Base-by-base conservation (phyloP, 345 rosid genomes). In the Populus simonii region DNA sequence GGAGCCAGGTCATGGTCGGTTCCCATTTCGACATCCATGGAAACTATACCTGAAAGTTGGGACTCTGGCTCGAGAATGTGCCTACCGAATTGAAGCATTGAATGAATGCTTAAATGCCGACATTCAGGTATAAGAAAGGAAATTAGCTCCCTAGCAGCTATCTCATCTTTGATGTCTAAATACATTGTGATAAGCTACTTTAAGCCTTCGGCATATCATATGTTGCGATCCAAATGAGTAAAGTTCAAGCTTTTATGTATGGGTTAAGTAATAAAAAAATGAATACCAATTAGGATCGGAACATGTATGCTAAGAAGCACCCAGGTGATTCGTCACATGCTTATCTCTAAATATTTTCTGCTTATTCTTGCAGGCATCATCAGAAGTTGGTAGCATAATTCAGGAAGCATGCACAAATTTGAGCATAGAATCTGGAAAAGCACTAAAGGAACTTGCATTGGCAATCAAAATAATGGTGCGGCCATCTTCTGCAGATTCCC, bases 1-100 rank as follows among this genome's bases (percentile, higher is more conserved):
- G 98, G 96, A 94, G 75, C 98, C 98, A 35, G 80, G 89, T 41
- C 98, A 94, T 38, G 98, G 98, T 16, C 75, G 80, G 27, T 94
- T 94, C 84, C 71, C 72, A 45, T 92, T 92, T 80, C 85, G 89
- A 1, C 97, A 94, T 81, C 96, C 98, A 3, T 92, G 97, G 97
- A 88, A 88, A 70, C 88, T 83, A 13, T 94, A 92, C 82, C 87
- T 90, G 7, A 74, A 87, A 75, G n/a, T 91, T 33, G 93, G 90
- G 76, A 77, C 79, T 33, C 68, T 83, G 66, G 82, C 81, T 45
- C 86, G 93, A 12, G 87, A 87, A 74, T 92, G 96, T 72, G 93
- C 93, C 78, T 88, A 87, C 41, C 62, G 88, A 29, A 82, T 94
- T 12, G 92, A 94, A 71, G 84, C 96, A 13, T 86, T 94, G 0